phyloP scores from a whole-genome alignment of 2,329 filamentous ascomycete species.

The Pseudogymnoascus sp. region DNA sequence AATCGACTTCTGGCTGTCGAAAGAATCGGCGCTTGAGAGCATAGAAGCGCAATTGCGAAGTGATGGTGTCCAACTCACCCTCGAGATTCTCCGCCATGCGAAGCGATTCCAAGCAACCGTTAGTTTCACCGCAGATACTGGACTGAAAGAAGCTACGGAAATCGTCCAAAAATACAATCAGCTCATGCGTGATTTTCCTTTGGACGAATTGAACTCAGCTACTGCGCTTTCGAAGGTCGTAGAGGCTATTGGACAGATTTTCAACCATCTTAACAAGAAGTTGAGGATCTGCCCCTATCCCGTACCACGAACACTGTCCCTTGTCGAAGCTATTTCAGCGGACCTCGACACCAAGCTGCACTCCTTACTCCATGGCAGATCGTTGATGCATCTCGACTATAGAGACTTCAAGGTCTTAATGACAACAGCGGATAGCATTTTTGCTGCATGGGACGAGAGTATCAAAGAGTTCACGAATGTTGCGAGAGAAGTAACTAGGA shows the following conservation, averaged over 20 bases:
- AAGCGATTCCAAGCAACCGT: constrained; percentile 98
- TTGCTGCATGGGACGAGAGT: constrained; percentile 89
- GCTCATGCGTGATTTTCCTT: constrained; percentile 93
- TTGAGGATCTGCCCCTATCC: constrained; percentile 93
- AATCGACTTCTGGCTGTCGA: constrained; percentile 98
- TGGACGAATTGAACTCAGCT: constrained; percentile 83
- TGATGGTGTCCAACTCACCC: constrained; percentile 80
- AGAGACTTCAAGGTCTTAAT: constrained; percentile 83
- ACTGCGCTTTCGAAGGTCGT: constrained; percentile 83
- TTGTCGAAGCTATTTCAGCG: constrained; percentile 95
- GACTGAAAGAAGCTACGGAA: constrained; percentile 90
- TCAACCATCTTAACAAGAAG: constrained; percentile 95
- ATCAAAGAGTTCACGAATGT: constrained; percentile 98
- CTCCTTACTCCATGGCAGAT: constrained; percentile 73
- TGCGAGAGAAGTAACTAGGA: constrained; percentile 86
- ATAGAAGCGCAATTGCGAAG: constrained; percentile 85
- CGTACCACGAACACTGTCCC: constrained; percentile 77
- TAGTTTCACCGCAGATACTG: constrained; percentile 93
- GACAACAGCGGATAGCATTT: constrained; percentile 76
- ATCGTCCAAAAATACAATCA: constrained; percentile 98
- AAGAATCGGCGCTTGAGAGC: constrained; percentile 87
- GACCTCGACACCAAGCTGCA: constrained; percentile 86
- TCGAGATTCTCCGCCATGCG: constrained; percentile 92
- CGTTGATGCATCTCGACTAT: constrained; percentile 87
- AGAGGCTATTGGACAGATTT: constrained; percentile 83